Evolutionary conservation across 1,284 basidiomycete species (phyloP).

Genomic region (Ceratobasidium sp.): DNA sequence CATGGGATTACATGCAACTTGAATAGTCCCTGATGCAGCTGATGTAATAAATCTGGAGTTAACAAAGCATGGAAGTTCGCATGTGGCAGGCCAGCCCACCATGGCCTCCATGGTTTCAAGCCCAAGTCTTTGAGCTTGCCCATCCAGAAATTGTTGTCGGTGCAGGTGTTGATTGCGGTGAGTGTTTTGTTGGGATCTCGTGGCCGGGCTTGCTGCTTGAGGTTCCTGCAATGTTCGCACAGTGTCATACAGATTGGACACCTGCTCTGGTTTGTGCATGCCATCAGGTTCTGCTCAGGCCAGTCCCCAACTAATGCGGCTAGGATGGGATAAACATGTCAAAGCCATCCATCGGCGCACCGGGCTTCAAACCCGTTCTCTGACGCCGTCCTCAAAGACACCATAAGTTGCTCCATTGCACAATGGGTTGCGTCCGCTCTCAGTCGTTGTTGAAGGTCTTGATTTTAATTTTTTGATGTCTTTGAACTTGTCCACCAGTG

Average conservation of each 20-base stretch:
- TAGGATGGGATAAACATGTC: constrained; percentile 42
- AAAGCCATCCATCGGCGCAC: constrained; percentile 22
- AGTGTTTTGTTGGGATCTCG: too few species aligned
- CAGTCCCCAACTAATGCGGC: constrained; percentile 5
- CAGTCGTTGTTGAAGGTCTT: not conserved
- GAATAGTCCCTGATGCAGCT: constrained; percentile 56
- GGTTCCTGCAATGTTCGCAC: too few species aligned
- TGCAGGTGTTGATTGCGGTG: too few species aligned
- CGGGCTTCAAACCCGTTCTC: not conserved
- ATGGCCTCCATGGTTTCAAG: too few species aligned
- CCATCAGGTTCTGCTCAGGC: constrained; percentile 7
- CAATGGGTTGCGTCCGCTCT: not conserved
- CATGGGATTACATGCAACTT: constrained; percentile 52
- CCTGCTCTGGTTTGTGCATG: not conserved
- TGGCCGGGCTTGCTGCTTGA: too few species aligned
- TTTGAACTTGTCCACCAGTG: constrained; percentile 31
- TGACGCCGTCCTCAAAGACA: constrained; percentile 3
- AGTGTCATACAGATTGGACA: constrained; percentile 20
- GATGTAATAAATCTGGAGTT: constrained; percentile 55
- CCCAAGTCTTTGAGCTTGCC: too few species aligned
- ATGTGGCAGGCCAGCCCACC: constrained; percentile 48
- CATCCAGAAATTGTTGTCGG: too few species aligned
- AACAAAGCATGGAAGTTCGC: constrained; percentile 52
- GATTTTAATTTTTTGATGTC: not conserved
- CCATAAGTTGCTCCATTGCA: constrained; percentile 46